Evolutionary conservation across 2,329 filamentous ascomycete species (phyloP).

Genomic region (Penicillium sp.): DNA sequence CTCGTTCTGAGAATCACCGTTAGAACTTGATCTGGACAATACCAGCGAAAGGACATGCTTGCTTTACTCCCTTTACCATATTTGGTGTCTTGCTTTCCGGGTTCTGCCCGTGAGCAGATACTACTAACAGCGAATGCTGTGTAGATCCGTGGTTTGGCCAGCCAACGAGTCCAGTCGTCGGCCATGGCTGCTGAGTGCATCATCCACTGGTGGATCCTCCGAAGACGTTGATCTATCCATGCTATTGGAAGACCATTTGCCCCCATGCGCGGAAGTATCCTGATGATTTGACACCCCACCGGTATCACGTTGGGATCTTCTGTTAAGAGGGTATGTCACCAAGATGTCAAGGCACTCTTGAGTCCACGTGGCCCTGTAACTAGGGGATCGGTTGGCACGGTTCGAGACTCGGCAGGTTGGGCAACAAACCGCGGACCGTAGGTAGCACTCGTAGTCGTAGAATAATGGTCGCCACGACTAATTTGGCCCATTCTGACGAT

Average conservation of each 20-base stretch:
- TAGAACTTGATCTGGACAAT: constrained; percentile 96
- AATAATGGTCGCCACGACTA: background rate
- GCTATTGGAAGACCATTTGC: background rate
- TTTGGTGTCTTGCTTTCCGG: constrained; percentile 8
- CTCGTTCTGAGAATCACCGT: constrained; percentile 71
- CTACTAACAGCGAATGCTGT: constrained; percentile 12
- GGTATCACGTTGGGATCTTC: background rate
- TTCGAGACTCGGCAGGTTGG: background rate
- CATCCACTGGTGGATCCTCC: background rate
- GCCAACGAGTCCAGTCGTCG: background rate
- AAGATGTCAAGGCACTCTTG: background rate
- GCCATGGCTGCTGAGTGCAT: background rate
- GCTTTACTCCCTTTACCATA: constrained; percentile 11
- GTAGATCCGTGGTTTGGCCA: constrained; percentile 18
- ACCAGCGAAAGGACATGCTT: constrained; percentile 79
- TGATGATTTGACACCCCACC: background rate
- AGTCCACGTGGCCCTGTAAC: background rate
- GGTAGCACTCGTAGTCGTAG: background rate
- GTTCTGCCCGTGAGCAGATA: constrained; percentile 5
- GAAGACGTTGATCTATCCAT: background rate
- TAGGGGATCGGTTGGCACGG: background rate
- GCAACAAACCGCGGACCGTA: background rate
- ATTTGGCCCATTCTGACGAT: background rate
- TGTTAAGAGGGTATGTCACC: background rate
- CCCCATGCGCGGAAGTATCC: background rate